These are phyloP conservation scores for Fusarium cicatricum DNA, from an alignment of 2,329 filamentous ascomycete species.

Conservation along the genomic window DNA sequence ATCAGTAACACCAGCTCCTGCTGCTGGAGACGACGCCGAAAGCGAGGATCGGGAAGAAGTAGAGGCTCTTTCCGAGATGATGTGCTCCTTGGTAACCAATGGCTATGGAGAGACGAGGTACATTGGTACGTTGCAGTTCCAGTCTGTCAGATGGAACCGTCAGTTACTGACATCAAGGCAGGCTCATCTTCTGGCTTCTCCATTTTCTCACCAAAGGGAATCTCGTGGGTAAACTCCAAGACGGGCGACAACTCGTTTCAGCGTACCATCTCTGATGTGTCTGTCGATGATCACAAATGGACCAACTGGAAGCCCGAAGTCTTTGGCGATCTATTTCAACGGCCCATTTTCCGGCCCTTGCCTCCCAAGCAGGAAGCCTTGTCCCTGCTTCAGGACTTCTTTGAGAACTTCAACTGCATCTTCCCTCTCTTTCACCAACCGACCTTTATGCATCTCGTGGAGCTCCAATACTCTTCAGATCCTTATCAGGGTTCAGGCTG, in stretches of 20 bases:
- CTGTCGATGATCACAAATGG: constrained; percentile 93
- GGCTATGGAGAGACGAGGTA: constrained; percentile 94
- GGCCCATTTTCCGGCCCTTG: constrained; percentile 82
- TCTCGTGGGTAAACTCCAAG: constrained; percentile 98
- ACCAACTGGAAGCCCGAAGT: constrained; percentile 98
- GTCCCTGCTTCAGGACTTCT: constrained; percentile 90
- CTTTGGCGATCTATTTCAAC: constrained; percentile 89
- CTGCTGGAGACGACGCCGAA: constrained; percentile 35
- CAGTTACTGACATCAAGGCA: constrained; percentile 47
- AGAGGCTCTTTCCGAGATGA: constrained; percentile 93
- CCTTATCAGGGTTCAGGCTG: constrained; percentile 95
- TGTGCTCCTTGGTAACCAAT: constrained; percentile 97
- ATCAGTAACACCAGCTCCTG: constrained; percentile 33
- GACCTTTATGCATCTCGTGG: constrained; percentile 97
- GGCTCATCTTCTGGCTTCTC: constrained; percentile 97
- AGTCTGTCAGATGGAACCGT: not conserved
- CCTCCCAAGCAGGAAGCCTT: constrained; percentile 88
- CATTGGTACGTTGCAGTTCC: constrained; percentile 70
- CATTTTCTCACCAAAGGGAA: constrained; percentile 97
- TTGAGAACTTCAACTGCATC: constrained; percentile 99
- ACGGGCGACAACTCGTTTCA: constrained; percentile 96
- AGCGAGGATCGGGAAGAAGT: constrained; percentile 67
- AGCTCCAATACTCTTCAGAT: constrained; percentile 90
- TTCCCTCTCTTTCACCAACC: constrained; percentile 97
- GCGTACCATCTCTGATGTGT: constrained; percentile 91